phyloP scores from a whole-genome alignment of 129 eudicot species.

The Lactuca sativa region DNA sequence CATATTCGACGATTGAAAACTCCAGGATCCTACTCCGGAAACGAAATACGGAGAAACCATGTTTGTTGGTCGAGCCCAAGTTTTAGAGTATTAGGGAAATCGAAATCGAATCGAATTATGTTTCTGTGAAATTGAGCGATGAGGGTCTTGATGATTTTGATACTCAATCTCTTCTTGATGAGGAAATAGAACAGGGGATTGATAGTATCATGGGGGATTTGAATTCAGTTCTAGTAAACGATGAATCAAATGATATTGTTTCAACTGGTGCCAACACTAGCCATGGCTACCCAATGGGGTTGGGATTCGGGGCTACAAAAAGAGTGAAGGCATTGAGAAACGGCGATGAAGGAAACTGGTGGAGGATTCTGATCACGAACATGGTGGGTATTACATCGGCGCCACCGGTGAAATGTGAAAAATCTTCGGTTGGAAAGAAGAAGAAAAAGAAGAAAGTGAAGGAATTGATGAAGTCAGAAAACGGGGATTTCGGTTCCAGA shows the following conservation, averaged over 20 bases:
- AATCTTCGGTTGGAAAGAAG: conserved; percentile 25
- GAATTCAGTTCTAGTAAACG: conserved; percentile 13
- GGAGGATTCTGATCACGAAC: conserved; percentile 55
- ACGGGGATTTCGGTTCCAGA: conserved; percentile 18
- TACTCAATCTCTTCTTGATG: conserved; percentile 75
- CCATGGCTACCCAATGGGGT: conserved; percentile 75
- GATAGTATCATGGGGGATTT: conserved; percentile 84
- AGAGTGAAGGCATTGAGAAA: conserved; percentile 53
- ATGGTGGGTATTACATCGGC: conserved; percentile 42
- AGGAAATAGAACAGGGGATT: conserved; percentile 80
- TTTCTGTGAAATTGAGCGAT: conserved; percentile 30
- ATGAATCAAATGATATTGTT: conserved; percentile 16
- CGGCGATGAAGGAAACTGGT: conserved; percentile 58
- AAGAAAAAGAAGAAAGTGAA: conserved; percentile 53
- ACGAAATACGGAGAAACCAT: conserved; percentile 38
- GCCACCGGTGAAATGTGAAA: conserved; percentile 21
- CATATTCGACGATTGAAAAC: conserved; percentile 40
- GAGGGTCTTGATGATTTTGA: conserved; percentile 65
- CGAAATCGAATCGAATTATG: conserved; percentile 13
- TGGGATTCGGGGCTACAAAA: conserved; percentile 63
- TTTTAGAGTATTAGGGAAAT: conserved; percentile 3
- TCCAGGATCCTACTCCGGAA: conserved; percentile 45
- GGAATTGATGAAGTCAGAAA: conserved; percentile 22
- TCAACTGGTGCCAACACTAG: conserved; percentile 18
- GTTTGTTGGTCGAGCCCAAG: conserved; percentile 35